Evolutionary conservation across 176 grass and related monocot genomes (phyloP).

Genomic region (Melocanna baccifera): DNA sequence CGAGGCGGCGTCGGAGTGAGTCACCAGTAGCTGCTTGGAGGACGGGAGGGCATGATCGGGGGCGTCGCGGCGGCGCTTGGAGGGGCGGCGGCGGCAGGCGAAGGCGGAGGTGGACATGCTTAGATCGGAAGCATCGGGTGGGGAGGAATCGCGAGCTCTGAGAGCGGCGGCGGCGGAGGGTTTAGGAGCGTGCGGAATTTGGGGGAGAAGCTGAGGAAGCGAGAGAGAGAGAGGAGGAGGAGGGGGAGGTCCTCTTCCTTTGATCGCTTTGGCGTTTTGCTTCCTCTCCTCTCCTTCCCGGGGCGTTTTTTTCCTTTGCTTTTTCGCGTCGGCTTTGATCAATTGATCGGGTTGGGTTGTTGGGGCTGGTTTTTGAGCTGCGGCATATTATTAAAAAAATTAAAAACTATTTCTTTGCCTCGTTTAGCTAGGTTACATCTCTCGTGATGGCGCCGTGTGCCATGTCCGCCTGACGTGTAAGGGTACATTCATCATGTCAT

Average conservation of each 20-base stretch:
- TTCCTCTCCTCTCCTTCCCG: too few relatives aligned
- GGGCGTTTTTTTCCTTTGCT: not conserved
- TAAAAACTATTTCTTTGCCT: too few relatives aligned
- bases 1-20: not conserved
- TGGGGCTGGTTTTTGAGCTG: too few relatives aligned
- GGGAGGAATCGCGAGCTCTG: constrained; percentile 16
- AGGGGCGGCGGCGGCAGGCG: constrained; percentile 44
- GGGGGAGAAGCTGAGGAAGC: not conserved
- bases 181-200: constrained; percentile 40
- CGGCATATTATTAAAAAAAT: too few relatives aligned
- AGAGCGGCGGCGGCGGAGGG: constrained; percentile 16
- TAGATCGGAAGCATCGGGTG: constrained; percentile 54
- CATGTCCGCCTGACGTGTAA: not conserved
- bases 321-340: not conserved
- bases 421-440: not conserved
- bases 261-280: constrained; percentile 9
- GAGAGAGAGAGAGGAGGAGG: not conserved
- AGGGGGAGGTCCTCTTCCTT: not conserved
- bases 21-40: constrained; percentile 31
- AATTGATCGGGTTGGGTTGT: not conserved
- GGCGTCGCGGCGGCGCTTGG: constrained; percentile 62
- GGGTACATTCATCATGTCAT: not conserved
- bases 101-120: constrained; percentile 47
- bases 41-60: constrained; percentile 40
- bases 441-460: not conserved